Base-by-base conservation (phyloP, 2,329 filamentous ascomycete genomes). In the Plectosphaerella cucumerina region DNA sequence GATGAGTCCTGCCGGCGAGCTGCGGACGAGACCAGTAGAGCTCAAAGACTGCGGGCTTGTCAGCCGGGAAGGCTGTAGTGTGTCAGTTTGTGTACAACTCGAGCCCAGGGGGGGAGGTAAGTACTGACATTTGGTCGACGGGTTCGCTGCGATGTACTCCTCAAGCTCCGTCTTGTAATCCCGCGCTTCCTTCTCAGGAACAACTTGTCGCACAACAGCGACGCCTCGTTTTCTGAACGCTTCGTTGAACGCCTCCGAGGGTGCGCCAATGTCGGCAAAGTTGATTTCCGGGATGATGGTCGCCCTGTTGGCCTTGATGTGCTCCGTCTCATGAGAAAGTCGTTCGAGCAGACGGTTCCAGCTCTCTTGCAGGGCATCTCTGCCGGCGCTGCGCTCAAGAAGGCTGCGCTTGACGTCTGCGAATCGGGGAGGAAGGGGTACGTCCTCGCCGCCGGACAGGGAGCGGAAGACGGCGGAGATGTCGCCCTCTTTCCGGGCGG, bases 11-110 rank as follows among this genome's bases (percentile, higher is more conserved):
- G 4, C 86, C 87, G 56, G 79, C 76, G 42, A 87, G 71, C 63
- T 92, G 88, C 1, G 85, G 73, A 2, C 75, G 74, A 0, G 85
- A 86, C 87, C 87, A 90, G 68, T 90, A 91, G 2, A 91, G 71
- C 63, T 90, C 87, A 60, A 82, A 89, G 6, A 91, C 86, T 43
- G 87, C 83, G 0, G 86, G 86, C 41, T 84, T 76, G 44, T 85
- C 70, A 0, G 76, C 66, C 0, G 86, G 88, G 55, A 89, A 91
- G 3, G 82, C 86, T 78, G 37, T 26, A 42, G 41, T 17, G 21
- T 10, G 33, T 48, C 35, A 39, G 43, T 26, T 22, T 34, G 18
- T 9, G 17, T 44, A 3, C 0, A 3, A 8, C 9, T 1, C n/a
- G n/a, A n/a, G n/a, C n/a, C n/a, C n/a, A n/a, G 23, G 37, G 53